Evolutionary conservation across 257 asterid species (phyloP).

Genomic region (Cinchona pubescens): DNA sequence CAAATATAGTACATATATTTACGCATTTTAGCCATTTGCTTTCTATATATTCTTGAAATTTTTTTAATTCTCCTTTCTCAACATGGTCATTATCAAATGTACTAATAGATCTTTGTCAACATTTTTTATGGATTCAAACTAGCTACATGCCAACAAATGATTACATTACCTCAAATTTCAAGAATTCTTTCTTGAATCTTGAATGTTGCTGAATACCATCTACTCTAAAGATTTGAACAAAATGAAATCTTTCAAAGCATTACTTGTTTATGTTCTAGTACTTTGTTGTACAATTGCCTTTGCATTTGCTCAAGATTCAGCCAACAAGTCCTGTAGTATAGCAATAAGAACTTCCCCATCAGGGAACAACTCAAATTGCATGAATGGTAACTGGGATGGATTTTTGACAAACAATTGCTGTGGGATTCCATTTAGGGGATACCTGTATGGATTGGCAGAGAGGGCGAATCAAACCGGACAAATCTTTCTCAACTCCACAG

Average conservation of each 20-base stretch:
- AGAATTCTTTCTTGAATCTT: neutral
- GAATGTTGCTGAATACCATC: neutral
- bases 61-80: neutral
- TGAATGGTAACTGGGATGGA: slow-evolving; percentile 48
- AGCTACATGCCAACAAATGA: no score
- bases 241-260: slow-evolving; percentile 25
- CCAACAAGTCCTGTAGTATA: slow-evolving; percentile 40
- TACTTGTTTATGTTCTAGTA: slow-evolving; percentile 10
- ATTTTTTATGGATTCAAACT: neutral
- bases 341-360: slow-evolving; percentile 27
- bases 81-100: neutral
- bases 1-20: neutral
- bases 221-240: slow-evolving; percentile 9
- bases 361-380: slow-evolving; percentile 22
- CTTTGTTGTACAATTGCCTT: slow-evolving; percentile 17
- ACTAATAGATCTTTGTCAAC: neutral
- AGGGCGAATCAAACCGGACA: slow-evolving; percentile 44
- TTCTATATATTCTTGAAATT: neutral
- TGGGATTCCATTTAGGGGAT: slow-evolving; percentile 28
- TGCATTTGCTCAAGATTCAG: slow-evolving; percentile 17
- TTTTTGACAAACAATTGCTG: slow-evolving; percentile 40
- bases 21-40: slow-evolving; percentile 20
- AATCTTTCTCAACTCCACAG: slow-evolving; percentile 40
- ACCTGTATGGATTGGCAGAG: slow-evolving; percentile 41
- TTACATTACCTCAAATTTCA: neutral